A percentile compares a stretch with the other conserved stretches of the same genome.
Evolutionary conservation across 805 yeast species (phyloP).

Genomic region (Suhomyces emberorum): DNA sequence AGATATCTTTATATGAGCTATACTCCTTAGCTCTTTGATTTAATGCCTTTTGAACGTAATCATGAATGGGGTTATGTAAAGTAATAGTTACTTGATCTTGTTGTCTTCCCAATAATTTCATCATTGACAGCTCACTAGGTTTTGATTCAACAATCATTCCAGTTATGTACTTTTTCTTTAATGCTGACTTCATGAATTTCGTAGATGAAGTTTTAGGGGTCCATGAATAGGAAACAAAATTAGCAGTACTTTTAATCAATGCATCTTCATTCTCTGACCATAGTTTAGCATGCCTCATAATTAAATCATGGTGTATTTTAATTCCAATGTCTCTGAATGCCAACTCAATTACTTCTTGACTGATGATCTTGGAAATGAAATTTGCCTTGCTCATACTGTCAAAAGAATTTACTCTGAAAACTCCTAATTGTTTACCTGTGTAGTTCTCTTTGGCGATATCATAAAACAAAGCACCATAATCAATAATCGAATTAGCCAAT

Average conservation of each 20-base stretch:
- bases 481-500: slow-evolving; percentile 34
- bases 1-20: slow-evolving; percentile 37
- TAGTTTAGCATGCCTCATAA: slow-evolving; percentile 36
- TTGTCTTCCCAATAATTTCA: slow-evolving; percentile 48
- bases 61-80: slow-evolving; percentile 53
- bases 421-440: slow-evolving; percentile 50
- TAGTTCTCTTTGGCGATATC: slow-evolving; percentile 33
- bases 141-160: slow-evolving; percentile 39
- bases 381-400: slow-evolving; percentile 51
- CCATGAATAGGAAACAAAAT: slow-evolving; percentile 42
- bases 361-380: slow-evolving; percentile 42
- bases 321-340: slow-evolving; percentile 45
- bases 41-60: slow-evolving; percentile 44
- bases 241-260: slow-evolving; percentile 37
- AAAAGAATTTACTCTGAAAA: slow-evolving; percentile 48
- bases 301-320: slow-evolving; percentile 31
- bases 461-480: slow-evolving; percentile 45
- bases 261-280: slow-evolving; percentile 48
- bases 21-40: slow-evolving; percentile 38
- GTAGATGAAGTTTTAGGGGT: slow-evolving; percentile 26
- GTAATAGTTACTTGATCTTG: slow-evolving; percentile 44
- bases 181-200: slow-evolving; percentile 30
- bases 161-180: slow-evolving; percentile 35
- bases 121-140: slow-evolving; percentile 40
- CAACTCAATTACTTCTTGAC: slow-evolving; percentile 47